A percentile compares a stretch with the other conserved stretches of the same genome.
phyloP scores from a whole-genome alignment of 306 rosid genomes.

The Vachellia pachyceras region DNA sequence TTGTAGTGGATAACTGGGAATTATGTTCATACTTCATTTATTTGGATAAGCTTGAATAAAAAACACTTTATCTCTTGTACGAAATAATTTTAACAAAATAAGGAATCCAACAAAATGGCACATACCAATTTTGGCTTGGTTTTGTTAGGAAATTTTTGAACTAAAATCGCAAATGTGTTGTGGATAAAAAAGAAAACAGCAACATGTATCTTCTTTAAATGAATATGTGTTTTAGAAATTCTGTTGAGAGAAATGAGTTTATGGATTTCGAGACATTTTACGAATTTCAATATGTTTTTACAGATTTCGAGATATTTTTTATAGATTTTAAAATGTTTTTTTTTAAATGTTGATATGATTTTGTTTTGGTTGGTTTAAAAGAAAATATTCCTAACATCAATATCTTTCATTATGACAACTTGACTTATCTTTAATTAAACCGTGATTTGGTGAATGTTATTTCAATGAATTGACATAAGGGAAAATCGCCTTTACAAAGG shows the following conservation, averaged over 20 bases:
- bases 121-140: not conserved
- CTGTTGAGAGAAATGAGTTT: too few species aligned
- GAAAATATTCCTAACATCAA: too few species aligned
- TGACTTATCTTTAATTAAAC: not conserved
- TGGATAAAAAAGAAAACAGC: not conserved
- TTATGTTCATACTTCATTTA: not conserved
- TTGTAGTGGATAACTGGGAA: not conserved
- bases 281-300: too few species aligned
- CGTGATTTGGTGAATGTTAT: not conserved
- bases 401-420: too few species aligned
- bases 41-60: conserved; percentile 3
- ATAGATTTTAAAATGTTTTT: too few species aligned
- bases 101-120: conserved; percentile 6
- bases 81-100: not conserved
- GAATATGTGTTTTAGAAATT: too few species aligned
- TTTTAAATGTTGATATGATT: too few species aligned
- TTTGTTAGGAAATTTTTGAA: not conserved
- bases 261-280: too few species aligned
- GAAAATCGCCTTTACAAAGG: not conserved
- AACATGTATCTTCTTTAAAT: not conserved
- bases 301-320: too few species aligned
- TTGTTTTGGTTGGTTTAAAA: too few species aligned
- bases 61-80: conserved; percentile 2
- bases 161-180: not conserved
- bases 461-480: not conserved